Percentiles rank a stretch among this genome's conserved stretches.
These are phyloP conservation scores for Naganishia albida DNA, from an alignment of 1,284 basidiomycete species.

Conservation along the genomic window DNA sequence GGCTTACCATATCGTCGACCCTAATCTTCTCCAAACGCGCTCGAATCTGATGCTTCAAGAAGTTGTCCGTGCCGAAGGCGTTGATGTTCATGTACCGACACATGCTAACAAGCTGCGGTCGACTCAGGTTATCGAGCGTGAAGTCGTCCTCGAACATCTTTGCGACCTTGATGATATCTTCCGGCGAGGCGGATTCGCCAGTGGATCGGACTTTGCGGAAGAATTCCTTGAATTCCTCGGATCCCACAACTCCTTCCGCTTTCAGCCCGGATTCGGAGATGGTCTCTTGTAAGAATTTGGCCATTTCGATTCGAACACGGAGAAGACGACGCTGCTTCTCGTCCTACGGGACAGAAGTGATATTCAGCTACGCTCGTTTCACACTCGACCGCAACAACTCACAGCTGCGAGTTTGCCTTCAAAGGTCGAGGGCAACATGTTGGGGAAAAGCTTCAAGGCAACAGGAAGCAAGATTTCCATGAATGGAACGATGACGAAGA, in stretches of 20 bases:
- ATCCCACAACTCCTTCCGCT: constrained; percentile 86
- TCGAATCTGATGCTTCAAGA: constrained; percentile 90
- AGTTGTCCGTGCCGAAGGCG: constrained; percentile 98
- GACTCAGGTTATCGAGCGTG: constrained; percentile 94
- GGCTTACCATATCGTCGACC: constrained; percentile 73
- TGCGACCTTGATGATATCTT: constrained; percentile 91
- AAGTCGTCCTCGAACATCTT: constrained; percentile 97
- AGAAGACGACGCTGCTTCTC: constrained; percentile 96
- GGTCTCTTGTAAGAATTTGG: constrained; percentile 98
- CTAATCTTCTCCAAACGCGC: constrained; percentile 79
- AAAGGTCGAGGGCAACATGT: constrained; percentile 97
- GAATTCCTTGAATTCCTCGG: constrained; percentile 97
- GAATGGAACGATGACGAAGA: constrained; percentile 94
- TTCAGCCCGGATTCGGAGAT: constrained; percentile 90
- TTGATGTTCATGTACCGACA: constrained; percentile 97
- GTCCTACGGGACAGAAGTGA: constrained; percentile 61
- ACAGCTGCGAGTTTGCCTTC: constrained; percentile 94
- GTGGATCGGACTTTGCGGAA: constrained; percentile 96
- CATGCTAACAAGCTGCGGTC: constrained; percentile 96
- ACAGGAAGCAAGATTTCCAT: constrained; percentile 98
- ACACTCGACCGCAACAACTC: constrained; percentile 44
- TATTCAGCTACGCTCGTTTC: no score
- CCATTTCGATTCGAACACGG: constrained; percentile 95
- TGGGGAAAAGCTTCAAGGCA: constrained; percentile 95
- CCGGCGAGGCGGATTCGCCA: constrained; percentile 84